A percentile compares a stretch with the other conserved stretches of the same genome.
phyloP scores from a whole-genome alignment of 2,329 filamentous ascomycete species.

The Paecilomyces dactylethromorphus region DNA sequence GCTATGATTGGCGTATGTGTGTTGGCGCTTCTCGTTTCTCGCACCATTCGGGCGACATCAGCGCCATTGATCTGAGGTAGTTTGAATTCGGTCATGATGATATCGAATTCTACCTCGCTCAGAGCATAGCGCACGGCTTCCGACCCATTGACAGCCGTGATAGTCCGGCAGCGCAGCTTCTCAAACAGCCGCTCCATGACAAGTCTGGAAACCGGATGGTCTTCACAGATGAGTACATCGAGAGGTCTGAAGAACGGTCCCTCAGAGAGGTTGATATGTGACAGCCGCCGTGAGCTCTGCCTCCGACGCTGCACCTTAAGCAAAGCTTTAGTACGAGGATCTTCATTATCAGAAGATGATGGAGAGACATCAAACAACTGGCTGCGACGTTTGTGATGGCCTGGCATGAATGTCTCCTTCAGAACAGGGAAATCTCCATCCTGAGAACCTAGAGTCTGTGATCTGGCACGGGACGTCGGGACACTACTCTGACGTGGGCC shows the following conservation, averaged over 20 bases:
- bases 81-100: conserved; percentile 97
- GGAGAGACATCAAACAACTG: conserved; percentile 95
- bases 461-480: conserved; percentile 67
- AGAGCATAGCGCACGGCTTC: conserved; percentile 91
- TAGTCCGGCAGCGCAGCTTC: conserved; percentile 89
- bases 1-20: conserved; percentile 91
- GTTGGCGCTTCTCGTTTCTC: conserved; percentile 93
- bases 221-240: conserved; percentile 93
- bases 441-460: conserved; percentile 88
- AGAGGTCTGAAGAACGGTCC: conserved; percentile 82
- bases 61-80: conserved; percentile 90
- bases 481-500: conserved; percentile 60
- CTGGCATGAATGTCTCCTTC: conserved; percentile 54
- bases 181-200: conserved; percentile 99
- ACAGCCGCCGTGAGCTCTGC: conserved; percentile 92
- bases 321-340: conserved; percentile 81
- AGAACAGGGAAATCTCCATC: conserved; percentile 73
- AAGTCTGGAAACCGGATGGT: conserved; percentile 91
- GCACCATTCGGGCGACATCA: conserved; percentile 94
- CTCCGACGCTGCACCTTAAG: conserved; percentile 86
- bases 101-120: conserved; percentile 96
- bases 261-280: conserved; percentile 79
- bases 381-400: conserved; percentile 82
- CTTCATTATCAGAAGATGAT: conserved; percentile 95
- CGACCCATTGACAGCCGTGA: conserved; percentile 81